Conservation (phyloP, 768 basidiomycete species). For the Tremella fuciformis region DNA sequence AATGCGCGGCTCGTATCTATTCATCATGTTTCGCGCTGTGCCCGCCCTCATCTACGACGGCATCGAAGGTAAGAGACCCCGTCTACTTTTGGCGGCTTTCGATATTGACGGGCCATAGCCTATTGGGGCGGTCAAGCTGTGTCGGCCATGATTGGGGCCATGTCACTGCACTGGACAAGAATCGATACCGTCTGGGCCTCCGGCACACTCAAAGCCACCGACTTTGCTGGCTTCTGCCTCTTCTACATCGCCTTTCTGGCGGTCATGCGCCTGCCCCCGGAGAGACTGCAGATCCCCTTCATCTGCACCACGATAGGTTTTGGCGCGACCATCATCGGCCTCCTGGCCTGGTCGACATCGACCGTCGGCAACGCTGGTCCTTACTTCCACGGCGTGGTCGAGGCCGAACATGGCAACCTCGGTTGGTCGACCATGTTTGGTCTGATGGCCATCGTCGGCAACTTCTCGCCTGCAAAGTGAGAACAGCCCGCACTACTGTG, state of each 20-base stretch:
- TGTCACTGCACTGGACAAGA: not conserved
- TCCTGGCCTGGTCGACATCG: slow-evolving; percentile 16
- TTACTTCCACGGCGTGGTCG: not conserved
- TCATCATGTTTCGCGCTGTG: slow-evolving; percentile 12
- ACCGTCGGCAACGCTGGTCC: slow-evolving; percentile 17
- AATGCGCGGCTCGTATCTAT: slow-evolving; percentile 27
- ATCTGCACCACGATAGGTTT: slow-evolving; percentile 20
- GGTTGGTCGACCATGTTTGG: slow-evolving; percentile 2
- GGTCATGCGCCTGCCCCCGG: slow-evolving; percentile 26
- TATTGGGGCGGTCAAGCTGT: slow-evolving; percentile 40
- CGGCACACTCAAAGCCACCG: not conserved
- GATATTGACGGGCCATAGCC: slow-evolving; percentile 7
- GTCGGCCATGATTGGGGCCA: not conserved
- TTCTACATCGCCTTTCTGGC: slow-evolving; percentile 26
- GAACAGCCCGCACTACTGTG: no score
- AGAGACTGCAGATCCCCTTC: slow-evolving; percentile 27
- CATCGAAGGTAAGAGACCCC: not conserved
- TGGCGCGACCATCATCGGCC: slow-evolving; percentile 17
- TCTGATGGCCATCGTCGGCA: slow-evolving; percentile 1
- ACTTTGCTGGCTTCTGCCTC: slow-evolving; percentile 6
- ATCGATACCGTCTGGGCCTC: not conserved
- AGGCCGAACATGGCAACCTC: slow-evolving; percentile 29
- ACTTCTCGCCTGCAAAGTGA: not conserved
- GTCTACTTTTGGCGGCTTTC: not conserved
- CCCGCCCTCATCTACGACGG: slow-evolving; percentile 4